Base-by-base conservation (phyloP, 2,329 filamentous ascomycete genomes). In the Colletotrichum cuscutae region DNA sequence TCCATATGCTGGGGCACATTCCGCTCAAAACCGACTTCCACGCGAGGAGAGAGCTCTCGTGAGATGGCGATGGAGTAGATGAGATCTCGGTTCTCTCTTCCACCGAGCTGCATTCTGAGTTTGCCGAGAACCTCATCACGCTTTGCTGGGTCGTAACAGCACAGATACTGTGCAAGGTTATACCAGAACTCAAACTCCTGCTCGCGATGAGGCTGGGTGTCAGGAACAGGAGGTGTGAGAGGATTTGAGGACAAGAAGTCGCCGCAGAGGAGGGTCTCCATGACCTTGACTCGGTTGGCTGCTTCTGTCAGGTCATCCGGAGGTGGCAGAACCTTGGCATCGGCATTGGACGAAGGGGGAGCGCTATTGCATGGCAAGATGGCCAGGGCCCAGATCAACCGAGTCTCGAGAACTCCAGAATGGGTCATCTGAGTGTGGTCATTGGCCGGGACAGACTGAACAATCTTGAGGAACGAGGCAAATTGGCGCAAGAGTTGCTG, bases 41-140 rank as follows among this genome's bases (percentile, higher is more conserved):
- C 90, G 58, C 91, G 89, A 37, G 91, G 90, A 58, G 93, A 91
- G 62, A 95, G 87, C 74, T 95, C 91, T 30, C 95, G 91, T 19
- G 93, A 91, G 68, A 97, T 90, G 9, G 94, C 94, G 76, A 98
- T 92, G 0, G 94, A 97, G 82, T 98, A 98, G 69, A 98, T 89
- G 22, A 98, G 92, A 80, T 98, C 95, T 65, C 95, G 91, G 78
- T 96, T 97, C 83, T 98, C 95, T 28, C 92, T 89, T 60, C 93
- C 93, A 76, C 95, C 93, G 13, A 98, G 87, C 26, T 96, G 86
- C 68, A 88, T 88, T 37, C 94, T 91, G 81, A 95, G 89, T 64
- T 88, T 87, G 5, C 82, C 82, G 35, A 98, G 84, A 1, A 90
- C 89, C 30, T 91, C 88, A 65, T 95, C 92, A 46, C 94, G 89